Conservation (phyloP, 441 rosid species). For the Manihot esculenta region DNA sequence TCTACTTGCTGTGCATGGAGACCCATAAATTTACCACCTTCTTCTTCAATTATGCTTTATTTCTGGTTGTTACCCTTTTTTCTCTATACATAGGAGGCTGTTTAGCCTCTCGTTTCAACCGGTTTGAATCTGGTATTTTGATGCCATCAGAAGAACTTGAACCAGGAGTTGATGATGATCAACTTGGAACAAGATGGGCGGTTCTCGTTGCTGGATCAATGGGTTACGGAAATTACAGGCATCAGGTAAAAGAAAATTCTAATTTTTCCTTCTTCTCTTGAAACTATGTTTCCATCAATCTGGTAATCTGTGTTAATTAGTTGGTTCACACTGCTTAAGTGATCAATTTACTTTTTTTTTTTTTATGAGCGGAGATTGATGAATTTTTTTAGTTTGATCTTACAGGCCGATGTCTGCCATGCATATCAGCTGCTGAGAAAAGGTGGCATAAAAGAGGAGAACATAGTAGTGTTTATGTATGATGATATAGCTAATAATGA, state of each 20-base stretch:
- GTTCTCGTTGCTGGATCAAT: conserved; percentile 87
- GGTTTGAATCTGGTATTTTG: conserved; percentile 44
- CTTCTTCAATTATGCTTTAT: conserved; percentile 22
- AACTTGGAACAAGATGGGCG: conserved; percentile 77
- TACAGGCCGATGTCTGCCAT: conserved; percentile 91
- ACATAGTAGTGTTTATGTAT: conserved; percentile 85
- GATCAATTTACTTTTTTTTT: too few relatives aligned
- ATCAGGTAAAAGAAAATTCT: conserved; percentile 49
- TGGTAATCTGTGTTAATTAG: too few relatives aligned
- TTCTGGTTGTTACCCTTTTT: conserved; percentile 34
- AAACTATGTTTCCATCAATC: too few relatives aligned
- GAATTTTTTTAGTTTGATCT: background rate
- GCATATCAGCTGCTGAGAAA: conserved; percentile 82
- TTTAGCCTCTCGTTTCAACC: conserved; percentile 31
- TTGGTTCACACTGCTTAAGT: too few relatives aligned
- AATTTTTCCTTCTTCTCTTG: too few relatives aligned
- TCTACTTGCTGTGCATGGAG: conserved; percentile 29
- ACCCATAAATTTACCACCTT: background rate
- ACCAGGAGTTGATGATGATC: conserved; percentile 31
- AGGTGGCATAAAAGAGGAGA: conserved; percentile 83
- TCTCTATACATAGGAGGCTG: conserved; percentile 22
- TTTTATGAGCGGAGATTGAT: too few relatives aligned
- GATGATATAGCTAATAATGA: conserved; percentile 73
- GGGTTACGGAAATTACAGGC: conserved; percentile 86
- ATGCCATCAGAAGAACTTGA: conserved; percentile 52